These are phyloP conservation scores for Sherardia arvensis DNA, from an alignment of 257 asterid species.

Conservation along the genomic window DNA sequence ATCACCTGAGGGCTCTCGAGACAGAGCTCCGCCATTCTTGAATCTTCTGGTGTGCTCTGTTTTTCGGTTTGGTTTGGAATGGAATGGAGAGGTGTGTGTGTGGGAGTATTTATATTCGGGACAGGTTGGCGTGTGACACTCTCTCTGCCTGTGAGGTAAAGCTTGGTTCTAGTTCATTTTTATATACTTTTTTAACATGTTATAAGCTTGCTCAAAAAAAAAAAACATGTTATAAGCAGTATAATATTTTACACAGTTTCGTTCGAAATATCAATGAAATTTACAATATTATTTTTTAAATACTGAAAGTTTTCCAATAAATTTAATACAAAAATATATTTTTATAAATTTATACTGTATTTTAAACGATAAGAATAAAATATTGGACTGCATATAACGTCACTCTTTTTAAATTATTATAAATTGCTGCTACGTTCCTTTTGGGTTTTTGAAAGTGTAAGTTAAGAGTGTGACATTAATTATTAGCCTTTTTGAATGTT, in stretches of 20 bases:
- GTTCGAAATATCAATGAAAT: too few species aligned
- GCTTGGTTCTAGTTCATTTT: constrained; percentile 25
- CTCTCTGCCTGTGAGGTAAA: constrained; percentile 24
- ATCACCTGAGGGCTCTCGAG: constrained; percentile 42
- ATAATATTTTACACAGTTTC: too few species aligned
- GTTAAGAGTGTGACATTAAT: constrained; percentile 17
- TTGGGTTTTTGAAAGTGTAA: constrained; percentile 6
- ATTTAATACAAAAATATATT: too few species aligned
- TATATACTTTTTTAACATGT: too few species aligned
- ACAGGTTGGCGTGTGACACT: constrained; percentile 18
- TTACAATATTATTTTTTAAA: too few species aligned
- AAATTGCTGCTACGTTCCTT: neutral
- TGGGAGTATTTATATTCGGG: constrained; percentile 20
- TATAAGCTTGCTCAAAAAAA: too few species aligned
- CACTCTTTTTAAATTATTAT: too few species aligned
- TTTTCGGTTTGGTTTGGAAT: neutral
- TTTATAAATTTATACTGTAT: too few species aligned
- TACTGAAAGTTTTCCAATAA: too few species aligned
- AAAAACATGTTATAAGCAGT: too few species aligned
- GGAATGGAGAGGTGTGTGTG: constrained; percentile 10
- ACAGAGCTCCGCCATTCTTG: constrained; percentile 44
- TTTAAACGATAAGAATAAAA: too few species aligned
- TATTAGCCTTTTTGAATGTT: constrained; percentile 21
- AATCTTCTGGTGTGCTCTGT: constrained; percentile 10
- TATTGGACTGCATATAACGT: too few species aligned